phyloP scores from a whole-genome alignment of 2,329 filamentous ascomycete species.

The Fusarium bactridioides region DNA sequence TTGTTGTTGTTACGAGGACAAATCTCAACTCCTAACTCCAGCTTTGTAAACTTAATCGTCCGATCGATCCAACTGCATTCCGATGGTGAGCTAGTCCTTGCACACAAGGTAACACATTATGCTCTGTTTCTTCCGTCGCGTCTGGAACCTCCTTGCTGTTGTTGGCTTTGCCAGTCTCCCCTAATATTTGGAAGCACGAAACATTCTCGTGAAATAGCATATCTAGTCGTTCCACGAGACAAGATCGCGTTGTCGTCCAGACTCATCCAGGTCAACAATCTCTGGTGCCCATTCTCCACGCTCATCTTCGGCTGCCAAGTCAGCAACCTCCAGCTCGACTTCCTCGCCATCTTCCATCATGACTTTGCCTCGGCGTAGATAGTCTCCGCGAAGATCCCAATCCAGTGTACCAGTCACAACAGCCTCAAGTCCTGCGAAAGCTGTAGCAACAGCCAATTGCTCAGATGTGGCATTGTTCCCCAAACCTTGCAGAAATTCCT shows the following conservation, averaged over 20 bases:
- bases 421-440: constrained; percentile 53
- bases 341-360: constrained; percentile 63
- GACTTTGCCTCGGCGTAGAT: constrained; percentile 56
- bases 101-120: not conserved
- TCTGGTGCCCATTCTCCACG: constrained; percentile 62
- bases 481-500: constrained; percentile 53
- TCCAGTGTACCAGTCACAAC: constrained; percentile 51
- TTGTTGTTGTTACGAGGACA: not conserved
- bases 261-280: constrained; percentile 61
- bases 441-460: constrained; percentile 54
- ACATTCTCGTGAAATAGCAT: not conserved
- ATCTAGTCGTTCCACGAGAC: constrained; percentile 56
- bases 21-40: constrained; percentile 3
- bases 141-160: not conserved
- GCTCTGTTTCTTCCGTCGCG: not conserved
- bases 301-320: constrained; percentile 63
- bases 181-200: not conserved
- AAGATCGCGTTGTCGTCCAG: constrained; percentile 60
- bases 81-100: not conserved
- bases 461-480: constrained; percentile 48
- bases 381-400: constrained; percentile 64
- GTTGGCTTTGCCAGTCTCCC: not conserved
- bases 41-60: not conserved
- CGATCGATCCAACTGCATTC: not conserved
- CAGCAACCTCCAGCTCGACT: constrained; percentile 56